Percentiles rank a stretch among this genome's conserved stretches.
Conservation (phyloP, 192 early-diverging fungal species). For the Piromyces finnis region DNA sequence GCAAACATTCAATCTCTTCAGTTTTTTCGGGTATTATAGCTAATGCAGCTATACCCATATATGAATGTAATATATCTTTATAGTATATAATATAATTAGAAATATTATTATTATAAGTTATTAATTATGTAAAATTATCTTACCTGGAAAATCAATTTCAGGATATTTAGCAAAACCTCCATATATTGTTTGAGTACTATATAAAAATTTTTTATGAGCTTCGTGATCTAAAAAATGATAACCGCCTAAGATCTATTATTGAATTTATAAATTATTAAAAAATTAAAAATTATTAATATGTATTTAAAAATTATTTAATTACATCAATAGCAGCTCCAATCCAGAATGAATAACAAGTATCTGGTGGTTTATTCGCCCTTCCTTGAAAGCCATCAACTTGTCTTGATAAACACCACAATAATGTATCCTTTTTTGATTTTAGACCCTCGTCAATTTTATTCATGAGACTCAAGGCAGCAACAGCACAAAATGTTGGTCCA, state of each 20-base stretch:
- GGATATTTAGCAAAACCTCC: slow-evolving; percentile 54
- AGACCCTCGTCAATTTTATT: slow-evolving; percentile 27
- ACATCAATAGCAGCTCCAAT: slow-evolving; percentile 64
- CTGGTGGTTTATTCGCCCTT: slow-evolving; percentile 62
- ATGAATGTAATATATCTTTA: slow-evolving; percentile 62
- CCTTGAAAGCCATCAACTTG: slow-evolving; percentile 82
- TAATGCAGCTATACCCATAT: slow-evolving; percentile 60
- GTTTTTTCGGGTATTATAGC: slow-evolving; percentile 17
- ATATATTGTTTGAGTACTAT: slow-evolving; percentile 24
- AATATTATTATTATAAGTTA: too few species aligned
- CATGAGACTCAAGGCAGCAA: slow-evolving; percentile 64
- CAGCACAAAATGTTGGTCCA: slow-evolving; percentile 75
- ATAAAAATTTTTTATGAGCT: slow-evolving; percentile 32
- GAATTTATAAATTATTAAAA: not conserved
- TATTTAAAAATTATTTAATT: slow-evolving; percentile 4
- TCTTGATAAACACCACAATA: slow-evolving; percentile 59
- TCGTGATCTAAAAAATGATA: slow-evolving; percentile 38
- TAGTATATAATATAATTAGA: not conserved
- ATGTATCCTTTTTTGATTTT: slow-evolving; percentile 27
- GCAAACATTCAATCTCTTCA: too few species aligned
- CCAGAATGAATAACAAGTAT: slow-evolving; percentile 98
- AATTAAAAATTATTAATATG: too few species aligned
- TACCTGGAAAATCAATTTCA: slow-evolving; percentile 29
- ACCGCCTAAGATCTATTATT: slow-evolving; percentile 37
- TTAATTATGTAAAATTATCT: too few species aligned